phyloP scores from a whole-genome alignment of 257 asterid species.

The Solanum pennellii region DNA sequence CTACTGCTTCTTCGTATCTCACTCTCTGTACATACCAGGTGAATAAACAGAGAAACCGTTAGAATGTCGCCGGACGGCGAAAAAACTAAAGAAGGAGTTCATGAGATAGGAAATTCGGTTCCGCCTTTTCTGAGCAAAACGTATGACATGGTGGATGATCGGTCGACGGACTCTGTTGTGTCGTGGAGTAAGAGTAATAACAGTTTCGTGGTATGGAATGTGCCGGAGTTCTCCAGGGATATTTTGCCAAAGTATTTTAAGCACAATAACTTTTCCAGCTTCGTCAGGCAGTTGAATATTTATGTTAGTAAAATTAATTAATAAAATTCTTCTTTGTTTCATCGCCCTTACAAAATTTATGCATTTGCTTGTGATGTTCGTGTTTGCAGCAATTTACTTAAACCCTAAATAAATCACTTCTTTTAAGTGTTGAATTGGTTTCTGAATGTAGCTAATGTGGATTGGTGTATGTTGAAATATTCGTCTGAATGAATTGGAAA shows the following conservation, averaged over 20 bases:
- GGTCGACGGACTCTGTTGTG: constrained; percentile 51
- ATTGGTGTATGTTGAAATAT: background rate
- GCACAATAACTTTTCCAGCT: constrained; percentile 80
- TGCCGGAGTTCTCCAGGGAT: constrained; percentile 39
- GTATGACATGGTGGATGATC: constrained; percentile 76
- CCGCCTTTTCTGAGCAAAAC: constrained; percentile 78
- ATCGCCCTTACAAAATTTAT: background rate
- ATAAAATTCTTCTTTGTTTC: background rate
- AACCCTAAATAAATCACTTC: background rate
- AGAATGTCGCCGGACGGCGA: background rate
- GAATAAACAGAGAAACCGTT: background rate
- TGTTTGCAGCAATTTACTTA: background rate
- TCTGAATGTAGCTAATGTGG: background rate
- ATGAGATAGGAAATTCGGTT: constrained; percentile 5
- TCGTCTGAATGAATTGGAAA: background rate
- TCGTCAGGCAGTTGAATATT: constrained; percentile 74
- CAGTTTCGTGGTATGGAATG: constrained; percentile 69
- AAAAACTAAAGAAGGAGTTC: background rate
- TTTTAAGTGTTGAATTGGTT: background rate
- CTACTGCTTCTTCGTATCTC: background rate
- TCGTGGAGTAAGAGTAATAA: constrained; percentile 56
- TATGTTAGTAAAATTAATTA: constrained; percentile 28
- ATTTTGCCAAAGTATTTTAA: constrained; percentile 65
- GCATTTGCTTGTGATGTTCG: background rate
- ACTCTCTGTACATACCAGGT: background rate